These are phyloP conservation scores for Boletus insuetus DNA, from an alignment of 768 basidiomycete genomes.

Conservation along the genomic window DNA sequence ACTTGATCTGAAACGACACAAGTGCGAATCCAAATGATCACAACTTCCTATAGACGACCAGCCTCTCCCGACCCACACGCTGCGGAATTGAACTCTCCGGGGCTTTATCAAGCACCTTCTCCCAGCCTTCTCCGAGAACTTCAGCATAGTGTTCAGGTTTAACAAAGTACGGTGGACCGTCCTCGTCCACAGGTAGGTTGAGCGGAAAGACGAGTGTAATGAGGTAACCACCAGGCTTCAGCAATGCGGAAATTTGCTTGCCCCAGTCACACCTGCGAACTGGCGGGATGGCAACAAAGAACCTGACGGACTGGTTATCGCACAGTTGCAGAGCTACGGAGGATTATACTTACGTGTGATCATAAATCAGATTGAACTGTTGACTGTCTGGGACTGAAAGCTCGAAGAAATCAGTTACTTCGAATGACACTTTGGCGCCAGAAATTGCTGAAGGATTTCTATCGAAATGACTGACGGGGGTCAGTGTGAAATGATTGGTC, in stretches of 20 bases:
- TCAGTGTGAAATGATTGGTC: not conserved
- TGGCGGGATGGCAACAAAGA: constrained; percentile 73
- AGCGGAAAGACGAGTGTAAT: constrained; percentile 62
- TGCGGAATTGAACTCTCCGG: constrained; percentile 42
- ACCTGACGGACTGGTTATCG: constrained; percentile 2
- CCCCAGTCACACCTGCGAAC: constrained; percentile 54
- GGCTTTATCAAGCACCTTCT: constrained; percentile 50
- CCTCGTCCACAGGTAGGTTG: constrained; percentile 40
- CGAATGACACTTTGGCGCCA: constrained; percentile 13
- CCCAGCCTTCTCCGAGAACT: constrained; percentile 48
- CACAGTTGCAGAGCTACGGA: not conserved
- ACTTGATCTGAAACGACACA: too few species aligned
- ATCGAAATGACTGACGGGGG: not conserved
- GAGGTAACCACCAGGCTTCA: constrained; percentile 62
- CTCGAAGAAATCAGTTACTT: constrained; percentile 19
- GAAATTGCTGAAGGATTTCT: not conserved
- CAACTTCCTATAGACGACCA: constrained; percentile 39
- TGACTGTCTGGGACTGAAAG: constrained; percentile 13
- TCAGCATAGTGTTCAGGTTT: constrained; percentile 54
- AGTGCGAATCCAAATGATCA: not conserved
- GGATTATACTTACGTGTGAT: constrained; percentile 8
- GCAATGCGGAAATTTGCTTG: constrained; percentile 48
- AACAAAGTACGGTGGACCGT: constrained; percentile 65
- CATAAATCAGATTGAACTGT: constrained; percentile 19
- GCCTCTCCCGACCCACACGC: constrained; percentile 48